phyloP scores from a whole-genome alignment of 2,329 filamentous ascomycete species.

The Sarocladium oryzae region DNA sequence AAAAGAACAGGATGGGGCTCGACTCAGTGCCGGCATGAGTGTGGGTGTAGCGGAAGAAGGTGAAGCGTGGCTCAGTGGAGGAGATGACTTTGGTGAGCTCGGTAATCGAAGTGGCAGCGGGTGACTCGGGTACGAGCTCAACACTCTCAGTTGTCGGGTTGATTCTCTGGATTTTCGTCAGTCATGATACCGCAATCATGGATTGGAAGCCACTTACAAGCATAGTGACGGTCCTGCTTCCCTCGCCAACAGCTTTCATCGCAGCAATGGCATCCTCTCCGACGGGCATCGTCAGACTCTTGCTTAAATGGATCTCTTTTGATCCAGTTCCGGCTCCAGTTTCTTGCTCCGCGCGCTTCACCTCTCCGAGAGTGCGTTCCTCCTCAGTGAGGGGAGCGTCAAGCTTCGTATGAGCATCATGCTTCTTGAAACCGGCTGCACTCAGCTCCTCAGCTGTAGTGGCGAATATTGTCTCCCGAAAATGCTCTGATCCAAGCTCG shows the following conservation, averaged over 20 bases:
- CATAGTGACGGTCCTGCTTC: conserved; percentile 51
- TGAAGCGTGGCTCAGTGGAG: conserved; percentile 64
- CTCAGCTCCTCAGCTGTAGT: conserved; percentile 66
- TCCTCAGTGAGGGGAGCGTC: conserved; percentile 73
- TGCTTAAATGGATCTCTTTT: conserved; percentile 53
- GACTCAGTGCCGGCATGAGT: conserved; percentile 45
- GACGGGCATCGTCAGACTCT: conserved; percentile 51
- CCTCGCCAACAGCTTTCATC: conserved; percentile 50
- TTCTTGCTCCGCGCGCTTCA: conserved; percentile 69
- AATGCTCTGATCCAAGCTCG: conserved; percentile 72
- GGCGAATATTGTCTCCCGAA: conserved; percentile 68
- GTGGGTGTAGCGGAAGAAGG: conserved; percentile 65
- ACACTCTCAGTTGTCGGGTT: conserved; percentile 64
- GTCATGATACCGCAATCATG: background rate
- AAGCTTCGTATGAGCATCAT: conserved; percentile 59
- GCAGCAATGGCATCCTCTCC: conserved; percentile 58
- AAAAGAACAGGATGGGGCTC: conserved; percentile 68
- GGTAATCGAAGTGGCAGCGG: conserved; percentile 46
- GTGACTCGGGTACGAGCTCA: conserved; percentile 52
- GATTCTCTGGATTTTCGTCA: conserved; percentile 51
- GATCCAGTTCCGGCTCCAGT: conserved; percentile 61
- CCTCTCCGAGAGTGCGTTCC: conserved; percentile 63
- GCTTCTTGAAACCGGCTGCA: conserved; percentile 61
- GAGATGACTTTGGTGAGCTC: conserved; percentile 58
- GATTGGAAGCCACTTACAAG: conserved; percentile 43